Percentiles rank a stretch among this genome's conserved stretches.
Evolutionary conservation across 164 flowering plant species (phyloP).

Genomic region (Liquidambar formosana): DNA sequence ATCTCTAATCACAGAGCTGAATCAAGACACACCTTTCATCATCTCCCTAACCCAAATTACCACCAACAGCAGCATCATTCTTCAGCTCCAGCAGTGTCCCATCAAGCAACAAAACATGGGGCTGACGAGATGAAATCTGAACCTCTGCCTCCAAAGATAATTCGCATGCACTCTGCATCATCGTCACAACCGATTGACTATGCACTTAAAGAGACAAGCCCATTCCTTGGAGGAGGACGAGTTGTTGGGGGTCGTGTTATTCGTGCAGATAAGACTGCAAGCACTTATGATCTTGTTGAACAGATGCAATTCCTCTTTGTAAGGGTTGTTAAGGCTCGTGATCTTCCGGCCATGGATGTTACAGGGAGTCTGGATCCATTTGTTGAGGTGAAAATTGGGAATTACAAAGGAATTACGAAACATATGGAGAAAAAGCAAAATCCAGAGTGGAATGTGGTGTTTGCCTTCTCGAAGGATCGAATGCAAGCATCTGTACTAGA

Average conservation of each 20-base stretch:
- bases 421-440: conserved; percentile 77
- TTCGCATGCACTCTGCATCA: conserved; percentile 60
- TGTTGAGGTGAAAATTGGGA: conserved; percentile 88
- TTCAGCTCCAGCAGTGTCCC: conserved; percentile 22
- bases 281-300: conserved; percentile 94
- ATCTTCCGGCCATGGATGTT: conserved; percentile 80
- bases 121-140: conserved; percentile 56
- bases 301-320: conserved; percentile 89
- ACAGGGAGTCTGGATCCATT: conserved; percentile 91
- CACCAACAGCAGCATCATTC: conserved; percentile 33
- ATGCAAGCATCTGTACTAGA: conserved; percentile 81
- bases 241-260: conserved; percentile 87
- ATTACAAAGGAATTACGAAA: conserved; percentile 78
- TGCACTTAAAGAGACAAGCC: conserved; percentile 95
- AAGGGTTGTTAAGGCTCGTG: conserved; percentile 88
- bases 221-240: conserved; percentile 87
- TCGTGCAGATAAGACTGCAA: conserved; percentile 59
- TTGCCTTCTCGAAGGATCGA: conserved; percentile 79
- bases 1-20: conserved; percentile 34
- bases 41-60: conserved; percentile 57
- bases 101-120: conserved; percentile 37
- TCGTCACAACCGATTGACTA: conserved; percentile 76
- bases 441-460: conserved; percentile 89
- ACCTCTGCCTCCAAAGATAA: conserved; percentile 60
- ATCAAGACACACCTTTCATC: conserved; percentile 62